Conservation (phyloP, 2,329 filamentous ascomycete species). For the Chaetomiaceae sp. region DNA sequence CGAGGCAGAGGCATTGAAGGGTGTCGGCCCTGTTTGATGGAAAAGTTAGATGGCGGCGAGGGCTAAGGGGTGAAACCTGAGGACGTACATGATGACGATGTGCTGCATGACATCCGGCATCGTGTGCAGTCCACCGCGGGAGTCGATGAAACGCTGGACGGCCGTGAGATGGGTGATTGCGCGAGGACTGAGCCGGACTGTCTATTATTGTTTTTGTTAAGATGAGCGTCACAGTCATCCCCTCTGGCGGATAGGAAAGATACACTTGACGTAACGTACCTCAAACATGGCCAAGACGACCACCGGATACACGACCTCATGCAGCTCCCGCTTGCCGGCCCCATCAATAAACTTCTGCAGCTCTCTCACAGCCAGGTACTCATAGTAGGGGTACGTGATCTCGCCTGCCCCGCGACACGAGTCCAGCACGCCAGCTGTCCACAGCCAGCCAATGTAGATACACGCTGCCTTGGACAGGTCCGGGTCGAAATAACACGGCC, state of each 20-base stretch:
- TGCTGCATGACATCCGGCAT: slow-evolving; percentile 9
- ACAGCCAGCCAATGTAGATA: slow-evolving; percentile 5
- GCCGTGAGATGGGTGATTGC: not conserved
- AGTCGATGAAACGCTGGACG: not conserved
- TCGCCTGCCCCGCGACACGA: not conserved
- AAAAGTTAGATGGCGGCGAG: not conserved
- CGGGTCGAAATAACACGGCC: slow-evolving; percentile 1
- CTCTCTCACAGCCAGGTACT: slow-evolving; percentile 1
- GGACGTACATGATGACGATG: slow-evolving; percentile 1
- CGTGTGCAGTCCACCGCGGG: not conserved
- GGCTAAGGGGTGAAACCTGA: not conserved
- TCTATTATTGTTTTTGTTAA: not conserved
- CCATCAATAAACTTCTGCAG: not conserved
- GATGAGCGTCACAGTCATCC: not conserved
- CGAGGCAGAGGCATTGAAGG: not conserved
- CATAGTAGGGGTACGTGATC: not conserved
- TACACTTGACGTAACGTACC: not conserved
- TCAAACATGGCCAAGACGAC: slow-evolving; percentile 3
- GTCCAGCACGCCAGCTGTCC: slow-evolving; percentile 1
- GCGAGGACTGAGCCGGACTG: not conserved
- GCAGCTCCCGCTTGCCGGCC: not conserved
- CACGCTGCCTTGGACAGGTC: slow-evolving; percentile 3
- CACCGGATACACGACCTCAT: slow-evolving; percentile 5
- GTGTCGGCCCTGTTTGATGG: not conserved
- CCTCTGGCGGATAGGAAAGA: not conserved